These are phyloP conservation scores for Murraya paniculata DNA, from an alignment of 345 rosid genomes.

Conservation along the genomic window DNA sequence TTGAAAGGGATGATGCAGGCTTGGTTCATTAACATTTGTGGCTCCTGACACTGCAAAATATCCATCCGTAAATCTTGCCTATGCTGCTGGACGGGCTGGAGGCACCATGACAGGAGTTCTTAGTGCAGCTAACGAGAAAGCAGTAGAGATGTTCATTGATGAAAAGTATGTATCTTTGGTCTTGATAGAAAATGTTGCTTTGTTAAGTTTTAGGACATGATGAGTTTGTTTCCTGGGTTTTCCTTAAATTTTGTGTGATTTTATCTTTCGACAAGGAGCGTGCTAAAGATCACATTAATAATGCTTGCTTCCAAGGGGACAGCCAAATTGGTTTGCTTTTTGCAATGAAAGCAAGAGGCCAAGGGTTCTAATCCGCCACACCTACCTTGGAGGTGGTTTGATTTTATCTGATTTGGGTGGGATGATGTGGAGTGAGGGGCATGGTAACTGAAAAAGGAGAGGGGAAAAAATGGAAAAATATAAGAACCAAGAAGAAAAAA, in stretches of 20 bases:
- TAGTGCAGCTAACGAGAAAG: slow-evolving; percentile 90
- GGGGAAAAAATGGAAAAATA: no score
- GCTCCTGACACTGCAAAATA: slow-evolving; percentile 86
- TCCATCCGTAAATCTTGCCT: slow-evolving; percentile 95
- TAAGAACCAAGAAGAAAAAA: not conserved
- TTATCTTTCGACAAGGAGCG: not conserved
- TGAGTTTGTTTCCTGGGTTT: not conserved
- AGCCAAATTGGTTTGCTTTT: no score
- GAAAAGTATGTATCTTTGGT: slow-evolving; percentile 54
- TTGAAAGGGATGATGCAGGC: slow-evolving; percentile 44
- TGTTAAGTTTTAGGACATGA: not conserved
- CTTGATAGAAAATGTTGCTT: slow-evolving; percentile 7
- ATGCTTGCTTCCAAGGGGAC: no score
- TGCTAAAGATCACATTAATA: not conserved
- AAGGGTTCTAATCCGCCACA: no score
- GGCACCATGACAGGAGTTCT: slow-evolving; percentile 99
- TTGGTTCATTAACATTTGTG: slow-evolving; percentile 85
- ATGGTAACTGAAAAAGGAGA: no score
- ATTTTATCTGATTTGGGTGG: no score
- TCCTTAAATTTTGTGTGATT: not conserved
- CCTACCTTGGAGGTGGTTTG: no score
- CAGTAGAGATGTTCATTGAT: slow-evolving; percentile 78
- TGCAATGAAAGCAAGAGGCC: no score
- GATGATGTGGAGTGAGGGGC: no score
- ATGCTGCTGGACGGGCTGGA: slow-evolving; percentile 96